Percentiles rank a stretch among this genome's conserved stretches.
Conservation (phyloP, 345 rosid genomes). For the Kernera saxatilis region DNA sequence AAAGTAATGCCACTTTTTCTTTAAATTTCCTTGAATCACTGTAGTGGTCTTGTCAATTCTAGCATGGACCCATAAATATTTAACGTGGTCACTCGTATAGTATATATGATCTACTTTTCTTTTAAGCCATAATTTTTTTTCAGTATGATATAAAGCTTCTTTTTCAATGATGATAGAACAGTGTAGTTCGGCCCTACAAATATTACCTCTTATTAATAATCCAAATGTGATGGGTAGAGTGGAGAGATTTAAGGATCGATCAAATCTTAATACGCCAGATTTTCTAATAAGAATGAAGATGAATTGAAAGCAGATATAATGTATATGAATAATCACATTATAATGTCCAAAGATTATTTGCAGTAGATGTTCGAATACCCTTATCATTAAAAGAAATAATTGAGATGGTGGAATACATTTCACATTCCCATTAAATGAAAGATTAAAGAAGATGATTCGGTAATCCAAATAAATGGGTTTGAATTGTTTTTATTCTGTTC, state of each 20-base stretch:
- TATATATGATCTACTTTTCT: slow-evolving; percentile 29
- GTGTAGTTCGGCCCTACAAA: slow-evolving; percentile 21
- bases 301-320: background rate
- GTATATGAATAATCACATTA: background rate
- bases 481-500: slow-evolving; percentile 20
- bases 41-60: slow-evolving; percentile 34
- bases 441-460: slow-evolving; percentile 19
- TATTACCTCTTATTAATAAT: slow-evolving; percentile 1
- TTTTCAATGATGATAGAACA: slow-evolving; percentile 26
- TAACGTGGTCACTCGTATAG: slow-evolving; percentile 30
- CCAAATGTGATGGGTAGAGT: slow-evolving; percentile 8
- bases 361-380: background rate
- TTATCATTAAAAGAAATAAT: background rate
- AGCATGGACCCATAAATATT: slow-evolving; percentile 35
- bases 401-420: slow-evolving; percentile 21
- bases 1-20: slow-evolving; percentile 26
- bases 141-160: slow-evolving; percentile 21
- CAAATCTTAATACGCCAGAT: background rate
- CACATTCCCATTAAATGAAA: slow-evolving; percentile 15
- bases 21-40: slow-evolving; percentile 14
- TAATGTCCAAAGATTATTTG: background rate
- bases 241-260: slow-evolving; percentile 20
- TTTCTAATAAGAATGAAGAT: background rate
- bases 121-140: background rate
- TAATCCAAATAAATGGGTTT: slow-evolving; percentile 12